Conservation (phyloP, 257 asterid species). For the Agastache rugosa region DNA sequence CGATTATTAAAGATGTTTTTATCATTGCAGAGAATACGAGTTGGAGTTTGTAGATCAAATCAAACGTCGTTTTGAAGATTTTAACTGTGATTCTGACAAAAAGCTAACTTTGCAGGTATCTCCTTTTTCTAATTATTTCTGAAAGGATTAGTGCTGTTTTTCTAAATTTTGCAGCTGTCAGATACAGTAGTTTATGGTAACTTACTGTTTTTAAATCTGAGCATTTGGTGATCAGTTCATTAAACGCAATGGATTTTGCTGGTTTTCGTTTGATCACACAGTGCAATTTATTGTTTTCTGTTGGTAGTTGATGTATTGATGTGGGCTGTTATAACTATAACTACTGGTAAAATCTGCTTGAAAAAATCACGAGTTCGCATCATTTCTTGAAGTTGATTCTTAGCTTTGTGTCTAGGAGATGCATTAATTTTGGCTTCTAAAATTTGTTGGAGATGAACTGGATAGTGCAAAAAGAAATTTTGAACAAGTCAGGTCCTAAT, state of each 20-base stretch:
- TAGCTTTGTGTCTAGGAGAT: slow-evolving; percentile 32
- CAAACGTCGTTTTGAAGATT: slow-evolving; percentile 52
- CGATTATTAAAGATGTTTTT: slow-evolving; percentile 40
- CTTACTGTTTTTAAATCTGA: slow-evolving; percentile 43
- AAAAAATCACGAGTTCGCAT: neutral
- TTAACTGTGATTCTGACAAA: slow-evolving; percentile 34
- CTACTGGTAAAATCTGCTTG: slow-evolving; percentile 24
- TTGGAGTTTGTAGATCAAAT: slow-evolving; percentile 67
- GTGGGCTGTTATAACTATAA: slow-evolving; percentile 14
- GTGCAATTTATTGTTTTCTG: slow-evolving; percentile 26
- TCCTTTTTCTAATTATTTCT: slow-evolving; percentile 26
- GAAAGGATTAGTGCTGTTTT: slow-evolving; percentile 33
- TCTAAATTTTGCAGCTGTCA: slow-evolving; percentile 32
- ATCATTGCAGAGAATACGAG: slow-evolving; percentile 54
- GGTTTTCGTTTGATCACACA: slow-evolving; percentile 35
- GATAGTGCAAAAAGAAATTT: neutral
- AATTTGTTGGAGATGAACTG: slow-evolving; percentile 29
- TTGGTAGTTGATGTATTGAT: slow-evolving; percentile 31
- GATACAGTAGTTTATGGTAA: slow-evolving; percentile 39
- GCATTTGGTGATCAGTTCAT: slow-evolving; percentile 35
- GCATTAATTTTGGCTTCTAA: slow-evolving; percentile 25
- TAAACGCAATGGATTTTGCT: slow-evolving; percentile 18
- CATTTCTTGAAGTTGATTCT: slow-evolving; percentile 28
- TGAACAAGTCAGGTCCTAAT: slow-evolving; percentile 20
- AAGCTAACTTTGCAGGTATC: slow-evolving; percentile 45